Evolutionary conservation across 495 filamentous ascomycete species (phyloP), one percentile per base, ranked within the genome.

Genomic region (Hapsidospora chrysogenum): DNA sequence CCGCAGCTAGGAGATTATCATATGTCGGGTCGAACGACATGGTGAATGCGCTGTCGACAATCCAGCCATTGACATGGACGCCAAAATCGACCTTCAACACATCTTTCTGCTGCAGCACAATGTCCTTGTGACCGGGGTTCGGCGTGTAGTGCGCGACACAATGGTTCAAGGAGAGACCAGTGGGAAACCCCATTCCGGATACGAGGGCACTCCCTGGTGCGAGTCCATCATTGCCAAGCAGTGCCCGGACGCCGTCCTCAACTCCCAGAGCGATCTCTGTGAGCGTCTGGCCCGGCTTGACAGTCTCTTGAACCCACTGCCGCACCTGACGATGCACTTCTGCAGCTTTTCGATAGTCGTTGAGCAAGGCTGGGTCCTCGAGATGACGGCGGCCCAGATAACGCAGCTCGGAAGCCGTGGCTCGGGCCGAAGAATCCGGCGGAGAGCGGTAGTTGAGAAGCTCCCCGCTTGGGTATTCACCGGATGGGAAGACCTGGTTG

Each of bases 71-170:
- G 46, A 93, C 69, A 42, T 93, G 85, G 3, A 87, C 81, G 23
- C 85, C 85, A 41, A 92, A 84, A 52, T 93, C 85, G 29, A 93
- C 78, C 51, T 85, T 92, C 78, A 93, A 75, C 17, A 93, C 84
- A 56, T 93, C 82, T 28, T 75, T 73, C 34, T 89, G 57, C 46
- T 81, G 66, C 37, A 92, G 56, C 23, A 85, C 60, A 44, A 76
- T 76, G 6, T 6, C 23, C 57, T 87, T 89, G 52, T 80, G 80
- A 33, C 85, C 84, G 10, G 85, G 74, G 57, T 92, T 93, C 11
- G 85, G 85, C 3, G 76, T 86, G 56, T 77, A 93, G 56, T 93
- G 85, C 14, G 85, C 85, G 17, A 79, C 82, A 42, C 78, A 78
- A 48, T 92, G 72, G 57, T 93, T 87, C 41, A 93, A 61, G 49